Evolutionary conservation across 2,329 filamentous ascomycete genomes (phyloP).

Genomic region (Verticillium klebahnii): DNA sequence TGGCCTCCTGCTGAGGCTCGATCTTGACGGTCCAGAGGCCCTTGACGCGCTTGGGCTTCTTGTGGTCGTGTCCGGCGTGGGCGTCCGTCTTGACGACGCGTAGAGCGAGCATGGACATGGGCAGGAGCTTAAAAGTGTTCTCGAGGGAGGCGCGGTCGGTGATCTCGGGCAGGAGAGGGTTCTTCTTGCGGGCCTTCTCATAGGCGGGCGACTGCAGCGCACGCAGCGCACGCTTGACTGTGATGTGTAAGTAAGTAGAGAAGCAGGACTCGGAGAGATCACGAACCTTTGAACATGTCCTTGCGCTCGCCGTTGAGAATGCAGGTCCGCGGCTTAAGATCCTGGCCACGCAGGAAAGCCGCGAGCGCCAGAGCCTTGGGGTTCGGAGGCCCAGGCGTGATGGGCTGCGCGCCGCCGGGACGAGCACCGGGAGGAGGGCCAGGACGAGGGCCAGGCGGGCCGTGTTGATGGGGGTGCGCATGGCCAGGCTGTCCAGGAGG

Average conservation of each 20-base stretch:
- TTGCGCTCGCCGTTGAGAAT: constrained; percentile 95
- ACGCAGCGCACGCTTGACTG: constrained; percentile 93
- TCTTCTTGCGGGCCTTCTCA: constrained; percentile 83
- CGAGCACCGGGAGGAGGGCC: constrained; percentile 22
- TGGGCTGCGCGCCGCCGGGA: constrained; percentile 53
- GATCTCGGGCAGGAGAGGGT: constrained; percentile 81
- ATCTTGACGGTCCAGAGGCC: constrained; percentile 95
- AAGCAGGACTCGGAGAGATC: neutral
- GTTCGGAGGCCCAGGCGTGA: constrained; percentile 76
- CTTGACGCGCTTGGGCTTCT: constrained; percentile 85
- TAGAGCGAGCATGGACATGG: constrained; percentile 88
- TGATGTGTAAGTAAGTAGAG: constrained; percentile 5
- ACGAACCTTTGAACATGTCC: constrained; percentile 90
- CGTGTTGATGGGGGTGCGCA: constrained; percentile 25
- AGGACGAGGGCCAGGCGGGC: constrained; percentile 10
- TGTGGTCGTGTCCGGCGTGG: constrained; percentile 71
- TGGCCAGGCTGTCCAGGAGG: constrained; percentile 9
- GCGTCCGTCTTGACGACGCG: constrained; percentile 81
- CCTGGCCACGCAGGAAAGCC: constrained; percentile 77
- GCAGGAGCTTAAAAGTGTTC: constrained; percentile 91
- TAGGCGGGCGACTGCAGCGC: constrained; percentile 87
- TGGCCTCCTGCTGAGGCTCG: constrained; percentile 89
- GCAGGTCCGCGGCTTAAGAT: constrained; percentile 84
- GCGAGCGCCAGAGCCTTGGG: constrained; percentile 86
- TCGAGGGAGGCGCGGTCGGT: constrained; percentile 85